A percentile compares a stretch with the other conserved stretches of the same genome.
These are phyloP conservation scores for Penicillium sp. DNA, from an alignment of 2,329 filamentous ascomycete genomes.

Conservation along the genomic window DNA sequence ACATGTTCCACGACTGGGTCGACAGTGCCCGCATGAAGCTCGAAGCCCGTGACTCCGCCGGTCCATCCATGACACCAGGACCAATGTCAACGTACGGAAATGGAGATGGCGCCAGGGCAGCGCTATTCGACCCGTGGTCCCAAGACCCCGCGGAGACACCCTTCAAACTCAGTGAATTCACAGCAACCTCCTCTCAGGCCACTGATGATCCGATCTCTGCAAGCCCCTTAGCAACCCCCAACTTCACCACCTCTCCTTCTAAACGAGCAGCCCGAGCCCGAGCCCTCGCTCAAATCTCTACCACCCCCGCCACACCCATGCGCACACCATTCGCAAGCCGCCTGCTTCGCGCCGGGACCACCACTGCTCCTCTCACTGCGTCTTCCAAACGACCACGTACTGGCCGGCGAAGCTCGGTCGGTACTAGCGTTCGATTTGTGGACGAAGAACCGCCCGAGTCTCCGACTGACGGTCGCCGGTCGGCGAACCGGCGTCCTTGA, in stretches of 20 bases:
- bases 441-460: slow-evolving; percentile 44
- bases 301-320: slow-evolving; percentile 47
- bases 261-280: slow-evolving; percentile 47
- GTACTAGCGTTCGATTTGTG: slow-evolving; percentile 44
- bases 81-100: slow-evolving; percentile 23
- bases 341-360: slow-evolving; percentile 31
- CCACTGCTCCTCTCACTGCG: slow-evolving; percentile 22
- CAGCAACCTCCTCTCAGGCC: slow-evolving; percentile 6
- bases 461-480: slow-evolving; percentile 41
- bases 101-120: slow-evolving; percentile 22
- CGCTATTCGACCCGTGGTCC: slow-evolving; percentile 40
- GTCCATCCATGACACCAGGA: slow-evolving; percentile 31
- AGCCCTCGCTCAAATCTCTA: slow-evolving; percentile 44
- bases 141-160: slow-evolving; percentile 34
- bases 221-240: slow-evolving; percentile 44
- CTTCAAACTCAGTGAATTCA: slow-evolving; percentile 41
- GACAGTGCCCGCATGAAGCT: slow-evolving; percentile 43
- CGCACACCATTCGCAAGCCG: slow-evolving; percentile 48
- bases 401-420: slow-evolving; percentile 31
- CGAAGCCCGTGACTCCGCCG: slow-evolving; percentile 33
- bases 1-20: slow-evolving; percentile 59
- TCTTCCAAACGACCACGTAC: slow-evolving; percentile 29
- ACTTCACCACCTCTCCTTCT: slow-evolving; percentile 48
- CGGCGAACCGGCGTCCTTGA: slow-evolving; percentile 35
- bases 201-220: slow-evolving; percentile 34